Evolutionary conservation across 805 yeast species (phyloP).

Genomic region (Alloascoidea africana): DNA sequence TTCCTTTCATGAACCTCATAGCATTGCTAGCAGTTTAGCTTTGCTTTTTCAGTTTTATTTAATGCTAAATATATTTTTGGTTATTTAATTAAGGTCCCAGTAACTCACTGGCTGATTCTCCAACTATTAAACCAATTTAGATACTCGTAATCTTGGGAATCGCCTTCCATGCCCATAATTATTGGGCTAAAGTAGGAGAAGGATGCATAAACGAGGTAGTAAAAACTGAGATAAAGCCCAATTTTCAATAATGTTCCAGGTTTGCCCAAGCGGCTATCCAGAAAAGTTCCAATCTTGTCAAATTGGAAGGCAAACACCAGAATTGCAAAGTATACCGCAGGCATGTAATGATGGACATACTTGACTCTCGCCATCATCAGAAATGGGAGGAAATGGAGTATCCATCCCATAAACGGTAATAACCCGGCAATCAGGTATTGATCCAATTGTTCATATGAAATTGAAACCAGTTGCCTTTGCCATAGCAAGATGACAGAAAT

Average conservation of each 20-base stretch:
- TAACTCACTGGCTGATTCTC: too few species aligned
- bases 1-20: too few species aligned
- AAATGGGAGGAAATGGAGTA: constrained; percentile 78
- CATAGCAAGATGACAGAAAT: constrained; percentile 30
- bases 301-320: constrained; percentile 51
- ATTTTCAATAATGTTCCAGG: constrained; percentile 23
- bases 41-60: too few species aligned
- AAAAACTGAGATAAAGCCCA: constrained; percentile 23
- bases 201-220: constrained; percentile 31
- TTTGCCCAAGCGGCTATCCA: constrained; percentile 13
- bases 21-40: too few species aligned
- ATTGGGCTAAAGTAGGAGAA: constrained; percentile 53
- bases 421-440: constrained; percentile 47
- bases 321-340: constrained; percentile 90
- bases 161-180: constrained; percentile 68
- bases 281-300: constrained; percentile 26
- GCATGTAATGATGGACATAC: constrained; percentile 91
- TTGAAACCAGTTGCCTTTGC: constrained; percentile 53
- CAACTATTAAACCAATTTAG: constrained; percentile 42
- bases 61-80: too few species aligned
- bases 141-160: constrained; percentile 28
- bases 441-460: constrained; percentile 26
- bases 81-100: too few species aligned
- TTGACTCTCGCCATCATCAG: constrained; percentile 92
- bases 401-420: constrained; percentile 85